phyloP scores from a whole-genome alignment of 2,329 filamentous ascomycete species.

The Alternaria alternata region DNA sequence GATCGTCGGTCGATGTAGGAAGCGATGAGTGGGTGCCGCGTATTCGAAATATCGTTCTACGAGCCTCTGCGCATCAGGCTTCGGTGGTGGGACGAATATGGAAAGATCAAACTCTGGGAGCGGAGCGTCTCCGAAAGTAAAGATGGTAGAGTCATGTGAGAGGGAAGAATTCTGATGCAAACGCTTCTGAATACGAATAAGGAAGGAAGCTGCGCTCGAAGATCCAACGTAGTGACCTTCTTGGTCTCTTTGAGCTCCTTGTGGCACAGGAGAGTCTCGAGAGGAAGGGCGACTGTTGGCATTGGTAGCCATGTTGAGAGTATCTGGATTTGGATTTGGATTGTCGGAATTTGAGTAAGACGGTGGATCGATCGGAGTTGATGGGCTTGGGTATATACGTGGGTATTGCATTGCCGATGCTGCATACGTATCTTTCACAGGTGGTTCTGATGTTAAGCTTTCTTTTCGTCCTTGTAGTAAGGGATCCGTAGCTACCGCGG shows the following conservation, averaged over 20 bases:
- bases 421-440: constrained; percentile 19
- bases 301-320: constrained; percentile 25
- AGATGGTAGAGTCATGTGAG: constrained; percentile 56
- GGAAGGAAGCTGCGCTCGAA: constrained; percentile 59
- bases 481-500: constrained; percentile 32
- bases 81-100: constrained; percentile 56
- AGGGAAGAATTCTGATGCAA: constrained; percentile 53
- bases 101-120: constrained; percentile 56
- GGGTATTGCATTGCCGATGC: constrained; percentile 31
- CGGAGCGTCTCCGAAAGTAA: constrained; percentile 61
- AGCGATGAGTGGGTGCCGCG: constrained; percentile 67
- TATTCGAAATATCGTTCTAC: constrained; percentile 67
- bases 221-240: constrained; percentile 61
- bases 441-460: constrained; percentile 17
- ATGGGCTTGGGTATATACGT: constrained; percentile 24
- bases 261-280: constrained; percentile 56
- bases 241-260: constrained; percentile 52
- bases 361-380: constrained; percentile 21
- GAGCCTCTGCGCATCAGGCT: constrained; percentile 53
- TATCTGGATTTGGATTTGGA: constrained; percentile 10
- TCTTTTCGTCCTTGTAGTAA: constrained; percentile 26
- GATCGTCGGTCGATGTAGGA: constrained; percentile 64
- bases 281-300: constrained; percentile 37
- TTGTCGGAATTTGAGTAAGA: constrained; percentile 16
- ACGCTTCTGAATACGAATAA: constrained; percentile 60